Conservation (phyloP, 139 green algal species). For the Picochlorum sp. region DNA sequence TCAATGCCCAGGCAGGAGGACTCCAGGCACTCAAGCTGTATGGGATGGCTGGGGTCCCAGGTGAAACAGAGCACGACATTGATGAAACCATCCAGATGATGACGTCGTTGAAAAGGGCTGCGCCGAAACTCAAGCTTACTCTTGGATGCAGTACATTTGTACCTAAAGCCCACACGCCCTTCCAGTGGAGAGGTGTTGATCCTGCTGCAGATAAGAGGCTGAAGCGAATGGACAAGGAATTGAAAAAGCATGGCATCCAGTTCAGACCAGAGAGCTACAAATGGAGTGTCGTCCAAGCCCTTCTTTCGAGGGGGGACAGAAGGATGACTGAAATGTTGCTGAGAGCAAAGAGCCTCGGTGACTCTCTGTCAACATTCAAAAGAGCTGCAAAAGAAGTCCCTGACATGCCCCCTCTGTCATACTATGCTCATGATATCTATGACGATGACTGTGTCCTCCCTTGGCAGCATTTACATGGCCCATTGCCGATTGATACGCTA, state of each 20-base stretch:
- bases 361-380: conserved; percentile 31
- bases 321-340: conserved; percentile 27
- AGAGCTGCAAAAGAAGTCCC: conserved; percentile 35
- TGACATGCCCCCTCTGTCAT: conserved; percentile 36
- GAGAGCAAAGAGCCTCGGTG: conserved; percentile 26
- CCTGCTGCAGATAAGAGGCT: conserved; percentile 21
- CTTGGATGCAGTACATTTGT: conserved; percentile 47
- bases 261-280: conserved; percentile 52
- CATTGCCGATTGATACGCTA: conserved; percentile 27
- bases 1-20: conserved; percentile 30
- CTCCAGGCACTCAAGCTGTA: conserved; percentile 44
- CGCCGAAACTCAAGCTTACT: conserved; percentile 27
- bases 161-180: conserved; percentile 45
- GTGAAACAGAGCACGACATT: conserved; percentile 33
- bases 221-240: conserved; percentile 26
- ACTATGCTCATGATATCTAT: conserved; percentile 20
- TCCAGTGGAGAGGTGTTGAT: conserved; percentile 41
- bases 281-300: conserved; percentile 34
- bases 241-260: conserved; percentile 27
- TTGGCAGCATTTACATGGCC: conserved; percentile 30
- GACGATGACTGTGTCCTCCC: conserved; percentile 18
- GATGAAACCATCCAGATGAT: conserved; percentile 43
- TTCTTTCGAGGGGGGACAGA: conserved; percentile 40
- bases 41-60: conserved; percentile 46
- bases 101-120: conserved; percentile 16